Evolutionary conservation across 225 moss, liverwort and hornwort species (phyloP).

Genomic region (Bryum argenteum): DNA sequence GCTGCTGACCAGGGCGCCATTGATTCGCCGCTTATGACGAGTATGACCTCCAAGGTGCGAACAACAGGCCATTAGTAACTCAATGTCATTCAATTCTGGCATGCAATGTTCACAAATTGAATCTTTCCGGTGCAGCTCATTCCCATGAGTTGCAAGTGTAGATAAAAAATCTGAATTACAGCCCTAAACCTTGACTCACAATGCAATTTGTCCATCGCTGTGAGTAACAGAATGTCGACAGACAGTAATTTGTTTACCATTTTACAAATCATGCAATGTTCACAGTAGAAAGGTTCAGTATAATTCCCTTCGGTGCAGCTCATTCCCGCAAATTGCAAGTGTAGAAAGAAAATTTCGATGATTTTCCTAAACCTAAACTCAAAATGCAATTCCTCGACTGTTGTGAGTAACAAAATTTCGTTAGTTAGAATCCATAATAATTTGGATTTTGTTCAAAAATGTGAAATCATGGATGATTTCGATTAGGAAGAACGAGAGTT

Average conservation of each 20-base stretch:
- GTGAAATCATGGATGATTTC: conserved; percentile 1
- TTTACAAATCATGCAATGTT: too few species aligned
- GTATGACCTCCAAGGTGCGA: conserved; percentile 78
- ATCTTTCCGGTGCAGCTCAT: neutral
- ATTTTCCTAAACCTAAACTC: neutral
- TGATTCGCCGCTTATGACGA: conserved; percentile 79
- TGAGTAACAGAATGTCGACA: neutral
- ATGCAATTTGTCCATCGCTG: neutral
- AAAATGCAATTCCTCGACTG: neutral
- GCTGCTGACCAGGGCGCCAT: conserved; percentile 83
- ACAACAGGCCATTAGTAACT: conserved; percentile 6
- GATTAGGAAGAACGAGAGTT: neutral
- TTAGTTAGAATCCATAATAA: neutral
- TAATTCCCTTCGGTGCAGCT: neutral
- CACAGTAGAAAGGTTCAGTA: neutral
- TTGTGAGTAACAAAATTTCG: neutral
- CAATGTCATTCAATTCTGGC: neutral
- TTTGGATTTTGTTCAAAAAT: neutral
- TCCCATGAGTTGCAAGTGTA: neutral
- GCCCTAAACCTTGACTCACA: neutral
- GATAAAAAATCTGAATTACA: neutral
- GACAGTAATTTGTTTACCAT: too few species aligned
- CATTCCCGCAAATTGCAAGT: neutral
- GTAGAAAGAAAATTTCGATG: neutral
- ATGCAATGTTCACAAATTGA: neutral